Evolutionary conservation across 2,329 filamentous ascomycete species (phyloP), one percentile per base, ranked within the genome.

Genomic region (Verticillium nonalfalfae): DNA sequence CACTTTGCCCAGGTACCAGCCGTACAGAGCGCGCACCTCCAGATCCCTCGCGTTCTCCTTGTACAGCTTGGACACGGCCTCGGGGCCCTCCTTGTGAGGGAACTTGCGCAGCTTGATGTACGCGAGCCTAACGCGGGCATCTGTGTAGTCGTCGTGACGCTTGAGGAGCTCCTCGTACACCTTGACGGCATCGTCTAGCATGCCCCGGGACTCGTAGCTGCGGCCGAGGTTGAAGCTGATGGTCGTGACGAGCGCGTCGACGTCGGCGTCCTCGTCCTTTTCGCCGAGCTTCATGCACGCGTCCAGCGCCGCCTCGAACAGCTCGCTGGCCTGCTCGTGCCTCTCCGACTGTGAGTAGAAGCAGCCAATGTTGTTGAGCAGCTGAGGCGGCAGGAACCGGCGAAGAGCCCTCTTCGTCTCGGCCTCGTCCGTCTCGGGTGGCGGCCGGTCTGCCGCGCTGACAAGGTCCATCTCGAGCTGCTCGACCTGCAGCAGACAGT

Each of bases 311-410:
- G 90, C 88, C 73, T 99, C 91, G 72, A 98, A 99, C 76, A 96
- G 84, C 58, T 94, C 89, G 66, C 91, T 89, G 26, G 95, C 93
- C 64, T 86, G 81, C 21, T 89, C 86, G 65, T 90, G 88, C 71
- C 92, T 93, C 68, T 96, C 93, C 2, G 87, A 84, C 71, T 97
- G 93, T 67, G 92, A 97, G 67, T 96, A 87, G 76, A 98, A 98
- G 74, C 93, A 97, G 5, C 91, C 95, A 72, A 98, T 96, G 73
- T 99, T 99, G 80, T 98, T 99, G 54, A 99, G 83, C 2, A 98
- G 81, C 70, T 97, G 93, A 4, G 95, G 95, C 1, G 93, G 91
- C 1, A 99, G 79, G 62, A 89, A 82, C 71, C 93, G 90, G 60
- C 93, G 88, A 34, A 96, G 80, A 15, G 82, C 80, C 26, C 79